These are phyloP conservation scores for Penicillium concentricum DNA, from an alignment of 2,329 filamentous ascomycete genomes.

Conservation along the genomic window DNA sequence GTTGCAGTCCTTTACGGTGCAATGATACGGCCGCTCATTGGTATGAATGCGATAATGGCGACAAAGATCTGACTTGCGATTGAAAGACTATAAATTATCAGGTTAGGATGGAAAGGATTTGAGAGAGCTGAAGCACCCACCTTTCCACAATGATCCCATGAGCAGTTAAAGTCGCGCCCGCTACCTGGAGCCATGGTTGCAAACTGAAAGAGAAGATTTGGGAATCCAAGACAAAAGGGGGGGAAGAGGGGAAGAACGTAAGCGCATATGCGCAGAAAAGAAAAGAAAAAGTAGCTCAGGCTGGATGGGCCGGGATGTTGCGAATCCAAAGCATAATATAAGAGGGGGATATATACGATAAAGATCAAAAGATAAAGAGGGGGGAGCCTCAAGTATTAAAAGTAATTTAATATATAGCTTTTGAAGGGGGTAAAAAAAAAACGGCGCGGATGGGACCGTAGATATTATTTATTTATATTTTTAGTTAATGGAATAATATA, in stretches of 20 bases:
- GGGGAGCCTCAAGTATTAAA: constrained; percentile 12
- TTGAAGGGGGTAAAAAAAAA: constrained; percentile 13
- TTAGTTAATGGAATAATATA: background rate
- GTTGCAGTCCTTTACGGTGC: constrained; percentile 45
- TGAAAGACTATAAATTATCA: constrained; percentile 41
- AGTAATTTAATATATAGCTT: background rate
- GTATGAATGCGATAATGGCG: constrained; percentile 50
- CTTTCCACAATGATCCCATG: constrained; percentile 46
- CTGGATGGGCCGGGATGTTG: constrained; percentile 19
- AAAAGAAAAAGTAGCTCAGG: constrained; percentile 15
- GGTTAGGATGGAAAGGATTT: background rate
- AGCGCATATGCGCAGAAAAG: constrained; percentile 12
- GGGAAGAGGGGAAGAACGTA: constrained; percentile 7
- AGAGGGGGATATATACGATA: constrained; percentile 3
- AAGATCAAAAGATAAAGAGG: constrained; percentile 7
- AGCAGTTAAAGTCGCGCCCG: constrained; percentile 46
- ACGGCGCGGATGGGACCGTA: constrained; percentile 23
- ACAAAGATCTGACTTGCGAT: constrained; percentile 50
- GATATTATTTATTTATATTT: background rate
- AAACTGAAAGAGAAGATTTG: background rate
- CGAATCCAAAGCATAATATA: constrained; percentile 21
- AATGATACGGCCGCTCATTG: constrained; percentile 50
- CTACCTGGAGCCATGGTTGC: constrained; percentile 40
- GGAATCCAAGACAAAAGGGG: background rate
- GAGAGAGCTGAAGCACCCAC: constrained; percentile 24